These are phyloP conservation scores for Penicillium psychrofluorescens DNA, from an alignment of 495 filamentous ascomycete species.

Conservation along the genomic window DNA sequence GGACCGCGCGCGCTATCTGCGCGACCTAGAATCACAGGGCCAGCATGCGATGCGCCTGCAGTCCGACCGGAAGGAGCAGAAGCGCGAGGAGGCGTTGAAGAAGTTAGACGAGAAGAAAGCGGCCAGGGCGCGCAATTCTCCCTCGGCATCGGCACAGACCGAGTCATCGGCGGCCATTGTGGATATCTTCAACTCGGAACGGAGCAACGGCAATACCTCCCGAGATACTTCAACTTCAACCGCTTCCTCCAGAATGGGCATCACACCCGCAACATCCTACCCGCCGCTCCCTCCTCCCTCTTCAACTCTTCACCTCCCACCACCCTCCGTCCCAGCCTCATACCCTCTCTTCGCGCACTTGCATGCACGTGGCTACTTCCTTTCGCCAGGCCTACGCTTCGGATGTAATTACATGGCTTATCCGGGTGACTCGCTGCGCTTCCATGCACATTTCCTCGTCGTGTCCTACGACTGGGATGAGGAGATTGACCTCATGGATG, in stretches of 20 bases:
- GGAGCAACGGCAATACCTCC: slow-evolving; percentile 12
- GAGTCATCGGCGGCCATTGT: slow-evolving; percentile 8
- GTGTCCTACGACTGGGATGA: slow-evolving; percentile 77
- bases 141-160: too few relatives aligned
- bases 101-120: slow-evolving; percentile 33
- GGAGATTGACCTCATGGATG: slow-evolving; percentile 70
- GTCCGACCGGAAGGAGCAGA: slow-evolving; percentile 29
- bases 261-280: slow-evolving; percentile 57
- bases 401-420: slow-evolving; percentile 92
- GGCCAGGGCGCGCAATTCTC: neutral
- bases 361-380: slow-evolving; percentile 73
- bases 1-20: slow-evolving; percentile 42
- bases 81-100: slow-evolving; percentile 33
- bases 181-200: slow-evolving; percentile 37
- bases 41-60: slow-evolving; percentile 34
- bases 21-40: slow-evolving; percentile 39
- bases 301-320: slow-evolving; percentile 14
- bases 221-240: slow-evolving; percentile 6
- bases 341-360: slow-evolving; percentile 57
- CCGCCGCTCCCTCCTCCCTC: slow-evolving; percentile 35
- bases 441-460: slow-evolving; percentile 87
- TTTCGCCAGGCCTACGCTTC: slow-evolving; percentile 87
- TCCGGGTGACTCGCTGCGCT: slow-evolving; percentile 88
- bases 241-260: slow-evolving; percentile 21
- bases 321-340: slow-evolving; percentile 41